Evolutionary conservation across 2,329 filamentous ascomycete genomes (phyloP).

Genomic region (Didymella pomorum): DNA sequence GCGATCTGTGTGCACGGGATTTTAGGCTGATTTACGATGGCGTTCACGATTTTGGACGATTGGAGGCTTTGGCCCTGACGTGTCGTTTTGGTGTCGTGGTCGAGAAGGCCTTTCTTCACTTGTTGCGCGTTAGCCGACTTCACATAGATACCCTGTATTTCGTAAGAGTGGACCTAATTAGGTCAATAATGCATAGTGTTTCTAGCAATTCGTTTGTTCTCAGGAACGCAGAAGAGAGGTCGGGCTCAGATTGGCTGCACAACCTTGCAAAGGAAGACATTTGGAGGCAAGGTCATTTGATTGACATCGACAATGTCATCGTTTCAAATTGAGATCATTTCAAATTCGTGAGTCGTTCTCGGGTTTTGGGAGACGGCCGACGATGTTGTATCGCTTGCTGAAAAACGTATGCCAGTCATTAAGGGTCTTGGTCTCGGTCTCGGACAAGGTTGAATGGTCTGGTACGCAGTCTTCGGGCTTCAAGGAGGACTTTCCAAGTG

Average conservation of each 20-base stretch:
- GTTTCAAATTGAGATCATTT: background rate
- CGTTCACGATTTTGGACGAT: background rate
- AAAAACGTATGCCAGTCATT: conserved; percentile 97
- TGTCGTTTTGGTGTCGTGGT: background rate
- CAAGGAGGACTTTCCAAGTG: conserved; percentile 84
- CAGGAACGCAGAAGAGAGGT: background rate
- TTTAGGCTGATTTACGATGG: background rate
- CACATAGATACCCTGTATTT: background rate
- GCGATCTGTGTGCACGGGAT: background rate
- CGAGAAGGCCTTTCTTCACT: background rate
- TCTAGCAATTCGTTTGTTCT: background rate
- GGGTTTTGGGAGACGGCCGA: conserved; percentile 60
- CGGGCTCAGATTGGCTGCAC: background rate
- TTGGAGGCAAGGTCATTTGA: background rate
- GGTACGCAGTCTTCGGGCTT: conserved; percentile 81
- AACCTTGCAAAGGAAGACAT: background rate
- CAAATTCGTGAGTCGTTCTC: conserved; percentile 33
- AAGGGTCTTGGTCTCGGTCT: conserved; percentile 84
- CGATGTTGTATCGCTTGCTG: conserved; percentile 93
- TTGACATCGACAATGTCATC: background rate
- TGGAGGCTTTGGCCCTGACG: background rate
- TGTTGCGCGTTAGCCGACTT: background rate
- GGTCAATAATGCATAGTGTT: background rate
- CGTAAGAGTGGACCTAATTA: background rate
- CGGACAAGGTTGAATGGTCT: conserved; percentile 82